These are phyloP conservation scores for Sphagnum magellanicum DNA, from an alignment of 228 moss, liverwort and hornwort genomes.

Conservation along the genomic window DNA sequence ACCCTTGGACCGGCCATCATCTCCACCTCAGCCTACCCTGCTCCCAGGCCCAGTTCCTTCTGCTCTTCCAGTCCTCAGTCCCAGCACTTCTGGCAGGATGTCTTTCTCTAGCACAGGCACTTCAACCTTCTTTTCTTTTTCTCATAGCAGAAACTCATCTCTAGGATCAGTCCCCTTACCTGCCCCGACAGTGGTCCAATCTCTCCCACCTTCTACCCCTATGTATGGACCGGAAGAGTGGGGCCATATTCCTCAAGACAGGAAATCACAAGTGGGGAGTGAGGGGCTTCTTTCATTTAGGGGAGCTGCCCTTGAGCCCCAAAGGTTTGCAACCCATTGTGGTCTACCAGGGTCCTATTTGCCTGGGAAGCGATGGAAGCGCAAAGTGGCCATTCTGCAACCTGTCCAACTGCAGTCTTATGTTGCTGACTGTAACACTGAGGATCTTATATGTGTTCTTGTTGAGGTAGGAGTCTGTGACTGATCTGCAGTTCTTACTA, in stretches of 20 bases:
- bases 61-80: conserved; percentile 44
- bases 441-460: conserved; percentile 92
- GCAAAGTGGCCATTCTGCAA: conserved; percentile 81
- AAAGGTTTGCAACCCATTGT: conserved; percentile 81
- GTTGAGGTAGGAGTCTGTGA: conserved; percentile 62
- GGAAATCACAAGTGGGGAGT: conserved; percentile 73
- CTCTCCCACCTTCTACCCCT: conserved; percentile 55
- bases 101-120: conserved; percentile 57
- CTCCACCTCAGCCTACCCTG: conserved; percentile 52
- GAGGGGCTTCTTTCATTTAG: conserved; percentile 97
- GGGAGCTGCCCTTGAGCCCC: conserved; percentile 95
- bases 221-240: conserved; percentile 86
- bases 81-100: conserved; percentile 68
- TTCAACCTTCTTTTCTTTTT: conserved; percentile 90
- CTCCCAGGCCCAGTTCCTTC: conserved; percentile 33
- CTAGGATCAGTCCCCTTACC: conserved; percentile 47
- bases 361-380: conserved; percentile 95
- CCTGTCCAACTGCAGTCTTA: conserved; percentile 89
- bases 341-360: conserved; percentile 88
- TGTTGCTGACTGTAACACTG: conserved; percentile 83
- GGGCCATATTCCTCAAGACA: conserved; percentile 70
- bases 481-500: not conserved
- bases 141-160: conserved; percentile 70
- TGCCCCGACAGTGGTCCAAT: conserved; percentile 31
- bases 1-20: conserved; percentile 92